phyloP scores from a whole-genome alignment of 2,329 filamentous ascomycete species.

The Fusarium continuum region DNA sequence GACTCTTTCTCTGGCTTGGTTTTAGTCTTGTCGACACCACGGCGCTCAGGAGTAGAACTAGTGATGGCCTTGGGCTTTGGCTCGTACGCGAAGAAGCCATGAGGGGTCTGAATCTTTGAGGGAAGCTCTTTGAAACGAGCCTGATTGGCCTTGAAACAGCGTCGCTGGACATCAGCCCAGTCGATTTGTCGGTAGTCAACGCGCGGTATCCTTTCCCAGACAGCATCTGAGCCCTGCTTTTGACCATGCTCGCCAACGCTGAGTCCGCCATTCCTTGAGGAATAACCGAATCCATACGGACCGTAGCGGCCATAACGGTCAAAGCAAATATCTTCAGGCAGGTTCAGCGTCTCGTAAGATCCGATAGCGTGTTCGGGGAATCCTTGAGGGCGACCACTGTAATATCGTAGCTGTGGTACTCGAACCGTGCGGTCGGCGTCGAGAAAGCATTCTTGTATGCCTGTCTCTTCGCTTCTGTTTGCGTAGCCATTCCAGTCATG shows the following conservation, averaged over 20 bases:
- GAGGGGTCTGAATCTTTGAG: constrained; percentile 51
- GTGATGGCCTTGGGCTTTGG: constrained; percentile 11
- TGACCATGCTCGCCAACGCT: constrained; percentile 89
- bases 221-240: constrained; percentile 77
- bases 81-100: constrained; percentile 63
- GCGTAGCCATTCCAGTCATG: constrained; percentile 49
- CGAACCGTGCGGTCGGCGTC: constrained; percentile 71
- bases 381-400: constrained; percentile 80
- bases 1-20: constrained; percentile 18
- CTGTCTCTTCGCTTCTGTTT: constrained; percentile 53
- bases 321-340: constrained; percentile 90
- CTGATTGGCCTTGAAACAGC: constrained; percentile 76
- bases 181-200: constrained; percentile 81
- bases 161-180: constrained; percentile 81
- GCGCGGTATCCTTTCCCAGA: constrained; percentile 76
- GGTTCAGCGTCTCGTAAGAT: constrained; percentile 81
- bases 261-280: constrained; percentile 77
- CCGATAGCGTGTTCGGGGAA: constrained; percentile 87
- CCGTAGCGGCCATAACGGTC: constrained; percentile 89
- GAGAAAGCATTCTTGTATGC: constrained; percentile 80
- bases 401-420: constrained; percentile 77
- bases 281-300: constrained; percentile 91
- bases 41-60: constrained; percentile 12
- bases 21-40: constrained; percentile 25
- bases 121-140: constrained; percentile 70